phyloP scores from a whole-genome alignment of 2,329 filamentous ascomycete genomes.

The Aureobasidium sp. region DNA sequence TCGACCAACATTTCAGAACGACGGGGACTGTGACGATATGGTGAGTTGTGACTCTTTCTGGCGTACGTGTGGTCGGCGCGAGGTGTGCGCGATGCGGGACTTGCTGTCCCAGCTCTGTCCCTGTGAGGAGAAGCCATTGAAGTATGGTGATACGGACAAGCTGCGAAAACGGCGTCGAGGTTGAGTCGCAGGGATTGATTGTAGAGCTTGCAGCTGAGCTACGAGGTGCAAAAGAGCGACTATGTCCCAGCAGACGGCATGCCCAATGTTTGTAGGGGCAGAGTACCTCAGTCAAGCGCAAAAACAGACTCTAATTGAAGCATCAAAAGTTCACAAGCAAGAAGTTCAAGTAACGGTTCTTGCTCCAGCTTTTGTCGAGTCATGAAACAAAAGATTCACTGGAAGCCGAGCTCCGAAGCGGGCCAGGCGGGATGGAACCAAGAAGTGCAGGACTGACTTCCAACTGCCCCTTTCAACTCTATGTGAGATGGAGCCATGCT shows the following conservation, averaged over 20 bases:
- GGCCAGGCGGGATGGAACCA: neutral
- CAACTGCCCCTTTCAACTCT: neutral
- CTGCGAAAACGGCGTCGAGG: neutral
- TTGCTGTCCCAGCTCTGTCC: neutral
- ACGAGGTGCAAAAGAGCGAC: neutral
- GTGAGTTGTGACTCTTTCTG: slow-evolving; percentile 10
- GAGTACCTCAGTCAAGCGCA: neutral
- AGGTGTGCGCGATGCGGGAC: neutral
- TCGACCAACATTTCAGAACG: slow-evolving; percentile 19
- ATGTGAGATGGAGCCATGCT: neutral
- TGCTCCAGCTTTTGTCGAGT: slow-evolving; percentile 10
- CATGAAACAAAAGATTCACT: neutral
- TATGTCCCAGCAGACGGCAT: neutral
- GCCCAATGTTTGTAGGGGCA: neutral
- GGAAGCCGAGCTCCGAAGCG: neutral
- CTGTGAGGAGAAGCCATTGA: slow-evolving; percentile 6
- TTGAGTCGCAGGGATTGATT: neutral
- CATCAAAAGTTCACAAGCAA: slow-evolving; percentile 4
- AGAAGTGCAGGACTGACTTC: neutral
- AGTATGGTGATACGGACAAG: neutral
- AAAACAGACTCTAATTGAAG: neutral
- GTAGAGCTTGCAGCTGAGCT: neutral
- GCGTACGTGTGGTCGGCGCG: neutral
- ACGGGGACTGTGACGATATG: slow-evolving; percentile 13
- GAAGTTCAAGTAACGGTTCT: slow-evolving; percentile 1